Evolutionary conservation across 495 filamentous ascomycete genomes (phyloP), one percentile per base, ranked within the genome.

Genomic region (Lineolata rhizophorae): DNA sequence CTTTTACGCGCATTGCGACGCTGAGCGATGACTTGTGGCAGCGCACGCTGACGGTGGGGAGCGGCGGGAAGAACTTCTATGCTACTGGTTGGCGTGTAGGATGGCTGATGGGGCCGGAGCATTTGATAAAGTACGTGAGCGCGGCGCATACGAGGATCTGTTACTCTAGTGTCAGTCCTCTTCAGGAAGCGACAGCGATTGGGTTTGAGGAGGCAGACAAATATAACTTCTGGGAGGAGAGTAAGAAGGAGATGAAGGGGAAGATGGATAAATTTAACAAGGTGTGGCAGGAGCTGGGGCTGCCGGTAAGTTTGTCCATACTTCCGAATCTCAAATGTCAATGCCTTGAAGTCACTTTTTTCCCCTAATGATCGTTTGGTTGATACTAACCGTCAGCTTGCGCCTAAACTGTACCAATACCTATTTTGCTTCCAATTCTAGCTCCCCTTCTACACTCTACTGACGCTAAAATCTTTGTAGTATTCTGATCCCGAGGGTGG

Each of bases 41-140:
- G 35, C 67, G 83, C 21, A 97, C 87, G 12, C 55, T 97, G 20
- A 94, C 85, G 2, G 87, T 94, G 25, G 85, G 90, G 18, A 90
- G 79, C 2, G 87, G 80, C 3, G 87, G 87, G 36, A 97, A 97
- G 59, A 90, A 87, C 53, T 97, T 97, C 56, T 95, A 97, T 44
- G 76, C 76, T 29, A 97, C 87, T 0, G 87, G 87, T 22, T 97
- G 87, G 87, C 71, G 87, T 32, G 90, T 95, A 2, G 82, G 81
- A 43, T 97, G 82, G 68, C 60, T 97, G 11, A 90, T 94, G 38
- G 87, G 87, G 1, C 81, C 78, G 1, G 65, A 77, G 13, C 64
- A 85, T 32, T 58, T 97, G 27, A 87, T 94, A 60, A 79, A 85
- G 50, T 81, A 94, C 49, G 85, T 91, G 22, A 64, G 73, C 12